These are phyloP conservation scores for Blastobotrys americana DNA, from an alignment of 805 yeast species.

Conservation along the genomic window DNA sequence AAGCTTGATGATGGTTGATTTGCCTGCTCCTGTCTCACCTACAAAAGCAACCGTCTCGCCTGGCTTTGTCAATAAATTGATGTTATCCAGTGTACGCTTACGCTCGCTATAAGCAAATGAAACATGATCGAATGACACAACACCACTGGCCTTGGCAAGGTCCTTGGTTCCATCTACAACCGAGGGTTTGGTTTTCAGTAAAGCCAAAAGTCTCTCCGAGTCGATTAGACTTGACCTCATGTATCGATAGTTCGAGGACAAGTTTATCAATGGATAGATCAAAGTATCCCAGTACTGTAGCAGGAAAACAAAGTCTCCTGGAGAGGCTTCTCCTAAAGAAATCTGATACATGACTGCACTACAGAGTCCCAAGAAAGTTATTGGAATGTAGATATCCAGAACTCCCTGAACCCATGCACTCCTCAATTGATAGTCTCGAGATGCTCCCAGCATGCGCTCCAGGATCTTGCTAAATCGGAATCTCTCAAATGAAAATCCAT, in stretches of 20 bases:
- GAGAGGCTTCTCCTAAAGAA: not conserved
- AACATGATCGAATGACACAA: not conserved
- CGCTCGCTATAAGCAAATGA: not conserved
- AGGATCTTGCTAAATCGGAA: not conserved
- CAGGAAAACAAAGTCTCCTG: not conserved
- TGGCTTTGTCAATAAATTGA: not conserved
- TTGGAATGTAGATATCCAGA: not conserved
- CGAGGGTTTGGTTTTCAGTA: not conserved
- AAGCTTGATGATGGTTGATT: slow-evolving; percentile 77
- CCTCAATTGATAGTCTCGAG: not conserved
- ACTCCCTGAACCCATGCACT: not conserved
- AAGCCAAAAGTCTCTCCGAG: not conserved
- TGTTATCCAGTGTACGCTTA: not conserved
- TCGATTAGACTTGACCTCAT: not conserved
- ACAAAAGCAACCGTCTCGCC: slow-evolving; percentile 38
- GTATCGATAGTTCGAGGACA: not conserved
- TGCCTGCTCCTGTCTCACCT: slow-evolving; percentile 97
- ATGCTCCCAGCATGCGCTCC: not conserved
- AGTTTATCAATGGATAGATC: not conserved
- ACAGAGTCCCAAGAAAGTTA: not conserved
- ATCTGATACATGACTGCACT: not conserved
- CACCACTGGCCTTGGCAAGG: not conserved
- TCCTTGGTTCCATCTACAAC: not conserved
- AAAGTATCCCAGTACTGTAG: not conserved
- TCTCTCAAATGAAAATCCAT: not conserved